Conservation (phyloP, 306 rosid species). For the Vicia sativa region DNA sequence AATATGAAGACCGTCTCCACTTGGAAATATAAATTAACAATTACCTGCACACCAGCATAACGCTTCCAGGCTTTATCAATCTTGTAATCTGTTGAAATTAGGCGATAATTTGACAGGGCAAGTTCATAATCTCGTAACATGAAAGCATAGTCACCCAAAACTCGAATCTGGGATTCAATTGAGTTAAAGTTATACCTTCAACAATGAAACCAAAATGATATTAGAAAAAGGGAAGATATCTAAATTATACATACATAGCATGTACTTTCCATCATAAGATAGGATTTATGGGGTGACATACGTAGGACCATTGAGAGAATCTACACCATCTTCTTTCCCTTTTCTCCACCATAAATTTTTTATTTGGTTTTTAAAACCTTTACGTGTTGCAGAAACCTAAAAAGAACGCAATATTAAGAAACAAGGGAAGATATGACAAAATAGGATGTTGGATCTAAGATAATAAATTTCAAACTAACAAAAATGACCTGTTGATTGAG, state of each 20-base stretch:
- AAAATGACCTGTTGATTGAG: conserved; percentile 87
- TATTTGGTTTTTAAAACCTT: conserved; percentile 91
- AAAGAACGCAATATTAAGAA: conserved; percentile 33
- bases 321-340: conserved; percentile 89
- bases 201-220: conserved; percentile 45
- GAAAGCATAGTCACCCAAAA: conserved; percentile 98
- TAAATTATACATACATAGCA: conserved; percentile 35
- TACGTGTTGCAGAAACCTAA: conserved; percentile 93
- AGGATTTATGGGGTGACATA: conserved; percentile 46
- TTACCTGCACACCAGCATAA: conserved; percentile 97
- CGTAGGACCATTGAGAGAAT: conserved; percentile 76
- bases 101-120: conserved; percentile 92
- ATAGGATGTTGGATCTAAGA: conserved; percentile 19
- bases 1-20: conserved; percentile 29
- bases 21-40: conserved; percentile 29
- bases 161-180: conserved; percentile 93
- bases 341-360: conserved; percentile 99
- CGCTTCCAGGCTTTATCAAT: conserved; percentile 99
- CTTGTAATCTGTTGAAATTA: conserved; percentile 96
- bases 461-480: conserved; percentile 30
- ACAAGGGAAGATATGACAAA: conserved; percentile 19
- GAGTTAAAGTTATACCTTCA: conserved; percentile 90
- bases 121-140: conserved; percentile 97
- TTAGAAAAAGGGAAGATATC: conserved; percentile 41
- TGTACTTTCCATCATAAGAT: conserved; percentile 37